Evolutionary conservation across 176 grass and related monocot genomes (phyloP), one percentile per base, ranked within the genome.

Genomic region (Guadua angustifolia): DNA sequence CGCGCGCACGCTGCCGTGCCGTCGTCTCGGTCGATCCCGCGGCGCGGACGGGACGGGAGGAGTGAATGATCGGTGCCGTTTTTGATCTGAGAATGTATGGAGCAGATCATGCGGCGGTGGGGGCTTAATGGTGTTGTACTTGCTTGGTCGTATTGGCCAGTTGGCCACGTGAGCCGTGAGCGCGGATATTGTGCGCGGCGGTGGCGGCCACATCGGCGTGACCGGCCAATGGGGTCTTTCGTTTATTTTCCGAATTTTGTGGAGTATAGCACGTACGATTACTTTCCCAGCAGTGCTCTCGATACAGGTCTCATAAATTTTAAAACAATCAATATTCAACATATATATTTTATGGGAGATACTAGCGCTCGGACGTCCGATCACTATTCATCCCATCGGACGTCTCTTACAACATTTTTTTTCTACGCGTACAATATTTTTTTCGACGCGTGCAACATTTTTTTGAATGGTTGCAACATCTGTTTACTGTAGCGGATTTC

Each of bases 161-260:
- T 29, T 60, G 25, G 53, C 68, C 80, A 82, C 68, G 40, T 60
- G 79, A 35, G 79, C 7, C 52, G 38, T 4, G n/a, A 5, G 9
- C 63, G 14, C 52, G n/a, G 40, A 59, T 59, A 12, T 5, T 29
- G 40, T 26, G 69, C 43, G 55, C 38, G 74, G 72, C 47, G 21
- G 17, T 8, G 51, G 39, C 42, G 79, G 52, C 15, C 40, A 59
- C 80, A 72, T 72, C 53, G 24, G 68, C 6, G 53, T 82, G 53
- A 82, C 80, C 35, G 35, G 36, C 35, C 56, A 39, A 33, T 44
- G 55, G 51, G 36, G 79, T 12, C n/a, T 43, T 66, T 33, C 79
- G 24, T 82, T n/a, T 53, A 5, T 9, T 39, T 24, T 29, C 12
- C 29, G 5, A 25, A 24, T 39, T 21, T 9, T 38, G 12, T 69